These are phyloP conservation scores for Phytophthora podocarpi DNA, from an alignment of 352 stramenopile species.

Conservation along the genomic window DNA sequence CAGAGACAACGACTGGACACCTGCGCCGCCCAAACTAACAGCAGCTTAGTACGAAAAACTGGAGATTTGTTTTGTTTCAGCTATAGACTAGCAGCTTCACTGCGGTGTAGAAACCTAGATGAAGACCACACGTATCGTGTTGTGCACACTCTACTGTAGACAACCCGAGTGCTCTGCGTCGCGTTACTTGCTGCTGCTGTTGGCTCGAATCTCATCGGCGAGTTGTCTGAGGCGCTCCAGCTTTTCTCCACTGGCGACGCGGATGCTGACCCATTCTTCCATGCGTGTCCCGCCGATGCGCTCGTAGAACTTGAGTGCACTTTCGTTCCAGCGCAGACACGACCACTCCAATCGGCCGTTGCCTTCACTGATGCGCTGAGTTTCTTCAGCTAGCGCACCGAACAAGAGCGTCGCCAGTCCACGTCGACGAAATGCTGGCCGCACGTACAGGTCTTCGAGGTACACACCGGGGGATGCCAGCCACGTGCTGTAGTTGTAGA, in stretches of 20 bases:
- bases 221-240: conserved; percentile 25
- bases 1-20: conserved; percentile 21
- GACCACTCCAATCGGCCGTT: conserved; percentile 30
- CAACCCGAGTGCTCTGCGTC: neutral
- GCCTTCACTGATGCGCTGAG: conserved; percentile 27
- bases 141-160: no score
- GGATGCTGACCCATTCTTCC: conserved; percentile 34
- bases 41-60: neutral
- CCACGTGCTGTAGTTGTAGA: conserved; percentile 42
- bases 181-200: conserved; percentile 9
- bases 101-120: no score
- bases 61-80: no score
- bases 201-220: conserved; percentile 17
- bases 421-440: conserved; percentile 24
- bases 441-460: conserved; percentile 32
- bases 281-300: conserved; percentile 21
- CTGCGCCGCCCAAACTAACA: conserved; percentile 24
- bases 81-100: no score
- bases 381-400: conserved; percentile 23
- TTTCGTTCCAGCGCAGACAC: conserved; percentile 37
- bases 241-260: conserved; percentile 26
- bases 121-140: neutral
- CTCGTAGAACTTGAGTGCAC: conserved; percentile 29
- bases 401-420: conserved; percentile 33
- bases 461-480: conserved; percentile 28